Percentiles rank a stretch among this genome's conserved stretches.
Evolutionary conservation across 441 rosid genomes (phyloP).

Genomic region (Breynia disticha): DNA sequence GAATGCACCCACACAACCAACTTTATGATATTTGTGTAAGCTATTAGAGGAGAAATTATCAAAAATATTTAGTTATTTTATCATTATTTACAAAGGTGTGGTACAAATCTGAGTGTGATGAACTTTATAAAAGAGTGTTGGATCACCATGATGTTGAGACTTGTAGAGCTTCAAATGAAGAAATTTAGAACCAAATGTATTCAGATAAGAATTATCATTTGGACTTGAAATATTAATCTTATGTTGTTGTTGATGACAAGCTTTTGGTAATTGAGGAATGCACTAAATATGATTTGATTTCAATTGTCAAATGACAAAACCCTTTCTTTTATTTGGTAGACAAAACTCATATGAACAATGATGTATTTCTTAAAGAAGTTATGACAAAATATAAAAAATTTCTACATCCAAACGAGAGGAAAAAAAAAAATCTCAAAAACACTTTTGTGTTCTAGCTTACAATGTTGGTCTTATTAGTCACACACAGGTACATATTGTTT

Average conservation of each 20-base stretch:
- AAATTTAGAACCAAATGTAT: slow-evolving; percentile 54
- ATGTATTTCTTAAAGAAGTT: slow-evolving; percentile 65
- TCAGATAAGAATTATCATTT: slow-evolving; percentile 64
- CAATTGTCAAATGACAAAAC: slow-evolving; percentile 80
- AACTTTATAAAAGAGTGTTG: slow-evolving; percentile 55
- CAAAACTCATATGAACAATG: slow-evolving; percentile 39
- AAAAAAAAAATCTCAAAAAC: slow-evolving; percentile 44
- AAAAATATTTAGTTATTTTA: too few relatives aligned
- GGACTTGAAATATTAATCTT: slow-evolving; percentile 22
- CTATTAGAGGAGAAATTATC: too few relatives aligned
- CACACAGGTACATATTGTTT: slow-evolving; percentile 62
- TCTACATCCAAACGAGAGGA: slow-evolving; percentile 65
- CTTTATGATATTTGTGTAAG: too few relatives aligned
- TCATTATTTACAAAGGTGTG: too few relatives aligned
- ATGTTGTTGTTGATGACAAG: slow-evolving; percentile 19
- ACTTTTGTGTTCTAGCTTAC: slow-evolving; percentile 84
- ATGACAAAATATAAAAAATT: slow-evolving; percentile 83
- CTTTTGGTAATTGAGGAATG: slow-evolving; percentile 27
- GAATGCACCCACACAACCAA: too few relatives aligned
- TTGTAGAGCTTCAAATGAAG: slow-evolving; percentile 41
- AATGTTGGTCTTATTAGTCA: slow-evolving; percentile 97
- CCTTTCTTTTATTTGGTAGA: slow-evolving; percentile 88
- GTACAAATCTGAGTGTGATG: slow-evolving; percentile 69
- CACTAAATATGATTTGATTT: slow-evolving; percentile 65
- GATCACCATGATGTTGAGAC: slow-evolving; percentile 47